Base-by-base conservation (phyloP, 177 flowering plant species). In the Telopea speciosissima region DNA sequence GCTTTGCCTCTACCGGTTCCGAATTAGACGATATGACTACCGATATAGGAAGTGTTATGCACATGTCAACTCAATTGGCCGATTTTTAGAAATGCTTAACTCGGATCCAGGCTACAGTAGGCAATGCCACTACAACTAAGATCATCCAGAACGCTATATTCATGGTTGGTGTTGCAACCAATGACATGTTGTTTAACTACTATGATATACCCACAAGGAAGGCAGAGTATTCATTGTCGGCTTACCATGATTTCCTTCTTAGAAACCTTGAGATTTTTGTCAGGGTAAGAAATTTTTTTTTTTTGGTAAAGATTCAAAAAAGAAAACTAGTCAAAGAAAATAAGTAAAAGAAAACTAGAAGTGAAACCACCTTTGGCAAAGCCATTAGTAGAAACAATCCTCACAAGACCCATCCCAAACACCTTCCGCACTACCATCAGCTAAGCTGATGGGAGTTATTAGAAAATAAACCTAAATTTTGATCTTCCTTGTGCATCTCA, bases 221-320 rank as follows among this genome's bases (percentile, higher is more conserved):
- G 66, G 12, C 1, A 1, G 67, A 74, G 49, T 79, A 11, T 60
- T 22, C 68, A 1, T 0, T 76, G 19, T 52, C 74, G 1, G 40
- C 8, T 16, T 83, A 83, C 69, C 81, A 78, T 5, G 79, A 78
- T 72, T 68, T 74, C 65, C 62, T 83, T 76, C 84, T 81, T 49
- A 7, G 62, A 12, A 72, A 69, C 8, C 70, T 81, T 12, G 23
- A 66, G n/a, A 17, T 12, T 70, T 12, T 74, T 70, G 54, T 83
- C 10, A 65, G 60, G 82, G 83, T 81, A 60, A 8, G 5, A n/a
- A 19, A 58, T 14, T 70, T 22, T 56, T n/a, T 11, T 8, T 0
- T 11, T 22, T 10, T 44, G 49, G 3, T 31, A 31, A 5, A 5
- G 5, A 31, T 31, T 2, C 2, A 5, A 31, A 5, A 2, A 5